These are phyloP conservation scores for Gremmenia infestans DNA, from an alignment of 2,329 filamentous ascomycete genomes.

Conservation along the genomic window DNA sequence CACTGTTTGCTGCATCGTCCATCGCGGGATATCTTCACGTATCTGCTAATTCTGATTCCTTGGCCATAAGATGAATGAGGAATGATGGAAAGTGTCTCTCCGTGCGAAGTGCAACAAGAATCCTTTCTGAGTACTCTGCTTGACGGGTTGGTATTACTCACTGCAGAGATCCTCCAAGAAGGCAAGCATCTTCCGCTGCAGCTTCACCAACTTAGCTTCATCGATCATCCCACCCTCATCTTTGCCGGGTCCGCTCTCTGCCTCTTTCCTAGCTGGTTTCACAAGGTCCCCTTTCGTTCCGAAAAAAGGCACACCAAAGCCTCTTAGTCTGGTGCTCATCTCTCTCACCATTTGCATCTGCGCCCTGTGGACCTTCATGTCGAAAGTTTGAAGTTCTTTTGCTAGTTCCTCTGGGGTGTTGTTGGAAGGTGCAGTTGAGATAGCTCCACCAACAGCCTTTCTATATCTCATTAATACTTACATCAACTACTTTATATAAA, in stretches of 20 bases:
- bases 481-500: not conserved
- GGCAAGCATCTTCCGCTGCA: conserved; percentile 44
- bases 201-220: conserved; percentile 36
- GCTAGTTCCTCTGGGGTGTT: conserved; percentile 38
- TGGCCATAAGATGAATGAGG: conserved; percentile 1
- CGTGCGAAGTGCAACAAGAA: conserved; percentile 21
- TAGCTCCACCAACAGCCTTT: conserved; percentile 40
- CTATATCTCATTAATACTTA: conserved; percentile 27
- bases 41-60: not conserved
- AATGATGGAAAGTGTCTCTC: conserved; percentile 8
- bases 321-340: conserved; percentile 50
- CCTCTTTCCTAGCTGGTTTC: conserved; percentile 29
- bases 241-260: conserved; percentile 9
- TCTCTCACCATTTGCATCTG: conserved; percentile 54
- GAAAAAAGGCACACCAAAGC: conserved; percentile 57
- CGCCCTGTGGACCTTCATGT: conserved; percentile 58
- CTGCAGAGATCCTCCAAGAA: conserved; percentile 46
- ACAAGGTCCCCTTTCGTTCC: conserved; percentile 43
- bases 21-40: not conserved
- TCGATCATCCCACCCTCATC: conserved; percentile 31
- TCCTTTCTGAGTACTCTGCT: not conserved
- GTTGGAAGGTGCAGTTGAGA: conserved; percentile 26
- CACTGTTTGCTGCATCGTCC: not conserved
- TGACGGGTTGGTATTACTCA: conserved; percentile 20
- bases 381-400: conserved; percentile 52